phyloP scores from a whole-genome alignment of 1,284 basidiomycete species.

The Apiotrichum gamsii region DNA sequence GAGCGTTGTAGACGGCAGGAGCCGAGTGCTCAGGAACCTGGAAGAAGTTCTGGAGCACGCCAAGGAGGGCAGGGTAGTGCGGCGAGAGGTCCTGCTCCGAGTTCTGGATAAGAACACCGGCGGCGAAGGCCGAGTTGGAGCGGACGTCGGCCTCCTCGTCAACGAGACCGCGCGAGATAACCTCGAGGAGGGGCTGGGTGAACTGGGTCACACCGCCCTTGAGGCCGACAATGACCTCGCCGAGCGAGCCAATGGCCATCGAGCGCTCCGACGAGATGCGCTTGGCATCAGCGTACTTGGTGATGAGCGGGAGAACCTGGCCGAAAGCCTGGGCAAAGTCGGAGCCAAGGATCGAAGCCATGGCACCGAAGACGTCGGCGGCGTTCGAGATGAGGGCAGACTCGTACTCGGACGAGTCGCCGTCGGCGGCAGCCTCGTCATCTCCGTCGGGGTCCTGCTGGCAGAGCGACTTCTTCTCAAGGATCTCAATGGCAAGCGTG shows the following conservation, averaged over 20 bases:
- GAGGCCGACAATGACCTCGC: conserved; percentile 92
- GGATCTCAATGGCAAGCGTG: conserved; percentile 69
- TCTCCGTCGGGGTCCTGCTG: conserved; percentile 96
- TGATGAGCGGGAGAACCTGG: conserved; percentile 81
- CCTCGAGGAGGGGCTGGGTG: conserved; percentile 69
- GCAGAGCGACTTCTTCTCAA: conserved; percentile 88
- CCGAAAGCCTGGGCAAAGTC: conserved; percentile 82
- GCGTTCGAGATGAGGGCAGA: conserved; percentile 91
- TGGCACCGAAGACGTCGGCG: conserved; percentile 84
- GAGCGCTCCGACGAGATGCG: conserved; percentile 87
- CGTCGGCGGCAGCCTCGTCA: conserved; percentile 64
- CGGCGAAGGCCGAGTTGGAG: conserved; percentile 92
- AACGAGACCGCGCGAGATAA: conserved; percentile 71
- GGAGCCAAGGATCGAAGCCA: conserved; percentile 76
- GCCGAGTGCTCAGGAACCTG: conserved; percentile 53
- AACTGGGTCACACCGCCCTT: conserved; percentile 78
- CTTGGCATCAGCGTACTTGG: conserved; percentile 85
- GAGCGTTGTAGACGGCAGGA: conserved; percentile 68
- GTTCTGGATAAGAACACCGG: conserved; percentile 86
- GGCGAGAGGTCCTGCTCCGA: conserved; percentile 72
- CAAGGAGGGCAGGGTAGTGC: conserved; percentile 74
- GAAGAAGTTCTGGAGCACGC: conserved; percentile 78
- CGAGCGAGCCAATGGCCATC: conserved; percentile 86
- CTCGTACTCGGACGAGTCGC: conserved; percentile 87
- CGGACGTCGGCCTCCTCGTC: conserved; percentile 88